Evolutionary conservation across 306 rosid genomes (phyloP), one percentile per base, ranked within the genome.

Genomic region (Lathyrus oleraceus): DNA sequence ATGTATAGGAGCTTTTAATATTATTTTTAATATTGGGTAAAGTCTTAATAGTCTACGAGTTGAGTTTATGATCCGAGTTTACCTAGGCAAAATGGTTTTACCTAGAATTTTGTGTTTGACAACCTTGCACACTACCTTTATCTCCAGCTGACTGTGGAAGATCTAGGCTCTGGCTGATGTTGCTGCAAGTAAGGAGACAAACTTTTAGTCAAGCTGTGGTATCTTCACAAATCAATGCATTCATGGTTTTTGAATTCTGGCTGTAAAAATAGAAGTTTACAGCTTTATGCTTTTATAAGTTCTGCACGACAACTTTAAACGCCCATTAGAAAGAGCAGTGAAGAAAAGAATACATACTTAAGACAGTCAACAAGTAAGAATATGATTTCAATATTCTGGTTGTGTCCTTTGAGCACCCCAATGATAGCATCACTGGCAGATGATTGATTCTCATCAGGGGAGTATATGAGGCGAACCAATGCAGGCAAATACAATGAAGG

Each of bases 291-390:
- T 58, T 67, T n/a, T 38, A 38, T 17, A 30, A 25, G 47, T 73
- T 62, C 44, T 44, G 39, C 48, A 39, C 65, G 5, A 60, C 43
- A 52, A 75, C 56, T 78, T 60, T 11, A 66, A 67, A 54, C 11
- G 27, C 15, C 69, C 44, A 61, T 61, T 38, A 16, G 75, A 10
- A 32, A 17, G 51, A 54, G 38, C 10, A 30, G 58, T 25, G 67
- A 40, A 53, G 19, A 57, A 67, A 72, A 75, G 32, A 69, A 35
- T 72, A 76, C 70, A 67, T 80, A 94, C 98, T 88, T 83, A 38
- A 94, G 89, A 76, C 87, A 79, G 78, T 94, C 98, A 49, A 94
- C 94, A 79, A 94, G 80, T 82, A 84, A 70, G 60, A 83, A 83
- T 78, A 94, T 76, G 35, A 85, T 82, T 66, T 87, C 90, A 70